Percentiles rank a stretch among this genome's conserved stretches.
phyloP scores from a whole-genome alignment of 306 rosid genomes.

The Pyrus betulifolia region DNA sequence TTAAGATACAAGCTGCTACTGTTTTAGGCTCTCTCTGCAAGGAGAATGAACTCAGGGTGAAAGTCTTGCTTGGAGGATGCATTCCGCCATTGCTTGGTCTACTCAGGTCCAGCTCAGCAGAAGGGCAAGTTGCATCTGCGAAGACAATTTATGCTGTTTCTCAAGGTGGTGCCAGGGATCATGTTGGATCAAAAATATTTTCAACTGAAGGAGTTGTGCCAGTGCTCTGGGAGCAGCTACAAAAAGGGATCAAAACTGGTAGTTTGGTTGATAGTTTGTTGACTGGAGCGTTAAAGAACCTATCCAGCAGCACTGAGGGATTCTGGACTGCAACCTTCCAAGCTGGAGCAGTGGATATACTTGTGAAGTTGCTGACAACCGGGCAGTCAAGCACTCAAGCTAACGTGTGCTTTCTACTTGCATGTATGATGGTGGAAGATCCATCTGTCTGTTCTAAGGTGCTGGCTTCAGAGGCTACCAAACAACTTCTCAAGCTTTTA shows the following conservation, averaged over 20 bases:
- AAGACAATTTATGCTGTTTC: conserved; percentile 95
- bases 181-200: conserved; percentile 91
- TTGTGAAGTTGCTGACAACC: conserved; percentile 68
- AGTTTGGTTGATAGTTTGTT: conserved; percentile 74
- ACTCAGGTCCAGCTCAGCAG: conserved; percentile 83
- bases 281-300: conserved; percentile 91
- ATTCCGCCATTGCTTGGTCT: conserved; percentile 97
- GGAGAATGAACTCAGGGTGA: conserved; percentile 94
- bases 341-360: conserved; percentile 84
- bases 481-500: conserved; percentile 81
- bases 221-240: conserved; percentile 81
- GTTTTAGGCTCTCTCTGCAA: conserved; percentile 88
- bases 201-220: conserved; percentile 99
- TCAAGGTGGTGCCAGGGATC: conserved; percentile 91
- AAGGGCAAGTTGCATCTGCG: conserved; percentile 91
- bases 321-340: conserved; percentile 85
- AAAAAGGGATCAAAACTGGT: conserved; percentile 63
- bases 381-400: conserved; percentile 81
- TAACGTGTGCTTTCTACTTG: conserved; percentile 89
- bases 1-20: conserved; percentile 94
- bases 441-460: conserved; percentile 77
- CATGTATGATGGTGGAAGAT: conserved; percentile 90
- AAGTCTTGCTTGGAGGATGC: conserved; percentile 98
- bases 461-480: conserved; percentile 70
- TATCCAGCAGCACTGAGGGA: conserved; percentile 85